Base-by-base conservation (phyloP, 306 rosid species). In the Begonia masoniana region DNA sequence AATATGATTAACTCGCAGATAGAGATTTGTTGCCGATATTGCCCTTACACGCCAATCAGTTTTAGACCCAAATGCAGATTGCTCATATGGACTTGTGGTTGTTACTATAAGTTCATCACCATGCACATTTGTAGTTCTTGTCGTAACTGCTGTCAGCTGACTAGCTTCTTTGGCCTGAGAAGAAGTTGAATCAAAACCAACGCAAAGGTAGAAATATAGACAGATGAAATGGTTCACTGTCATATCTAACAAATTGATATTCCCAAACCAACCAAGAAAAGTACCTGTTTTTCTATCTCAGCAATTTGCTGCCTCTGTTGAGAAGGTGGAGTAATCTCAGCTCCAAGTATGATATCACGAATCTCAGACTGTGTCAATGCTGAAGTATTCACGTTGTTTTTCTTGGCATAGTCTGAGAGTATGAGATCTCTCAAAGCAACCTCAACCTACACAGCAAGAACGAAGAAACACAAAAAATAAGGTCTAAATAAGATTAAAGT, bases 11-110 rank as follows among this genome's bases (percentile, higher is more conserved):
- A 92, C 99, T 59, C 99, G 95, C 52, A 92, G 99, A 57, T 92
- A 86, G 12, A 92, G 77, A 63, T 92, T 91, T 42, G 99, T 92
- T 55, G 99, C 94, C 7, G 96, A 92, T 77, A 92, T 92, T 58
- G 99, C 96, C 63, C 99, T 79, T 69, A 92, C 99, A 86, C 99
- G 99, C 99, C 99, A 92, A 62, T 92, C 99, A 46, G 99, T 92
- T 77, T 92, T 92, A 7, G 99, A 86, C 50, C 88, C 93, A 81
- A 77, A 86, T 39, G 86, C 93, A 64, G 82, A 75, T 78, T 83
- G 93, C 81, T 92, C 99, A 57, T 92, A 92, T 11, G 99, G 99
- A 79, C 96, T 92, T 10, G 96, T 92, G 41, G 99, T 92, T 39
- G 94, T 86, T 47, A 86, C 96, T 62, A 92, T 83, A 43, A 92